Percentiles rank a stretch among this genome's conserved stretches.
phyloP scores from a whole-genome alignment of 345 rosid genomes.

The Arabis alpina region DNA sequence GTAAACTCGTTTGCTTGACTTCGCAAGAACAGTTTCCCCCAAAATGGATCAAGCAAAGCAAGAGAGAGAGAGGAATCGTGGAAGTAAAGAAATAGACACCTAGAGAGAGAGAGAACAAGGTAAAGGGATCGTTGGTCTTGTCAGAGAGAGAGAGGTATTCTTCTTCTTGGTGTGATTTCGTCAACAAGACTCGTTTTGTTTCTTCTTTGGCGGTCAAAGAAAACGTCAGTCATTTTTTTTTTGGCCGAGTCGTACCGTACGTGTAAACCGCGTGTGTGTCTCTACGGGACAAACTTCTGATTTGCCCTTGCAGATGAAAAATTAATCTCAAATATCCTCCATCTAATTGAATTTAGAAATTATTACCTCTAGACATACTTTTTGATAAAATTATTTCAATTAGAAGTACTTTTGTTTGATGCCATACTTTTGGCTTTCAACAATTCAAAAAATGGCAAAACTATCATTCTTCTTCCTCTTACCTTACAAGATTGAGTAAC shows the following conservation, averaged over 20 bases:
- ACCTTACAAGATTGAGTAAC: too few relatives aligned
- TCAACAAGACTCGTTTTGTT: constrained; percentile 16
- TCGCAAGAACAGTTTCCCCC: constrained; percentile 12
- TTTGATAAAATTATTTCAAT: too few relatives aligned
- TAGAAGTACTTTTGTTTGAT: too few relatives aligned
- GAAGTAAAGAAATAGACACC: constrained; percentile 5
- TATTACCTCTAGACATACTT: too few relatives aligned
- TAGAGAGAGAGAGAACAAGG: not conserved
- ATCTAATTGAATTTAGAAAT: too few relatives aligned
- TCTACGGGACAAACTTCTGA: not conserved
- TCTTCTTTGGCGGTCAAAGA: constrained; percentile 37
- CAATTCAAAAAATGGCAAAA: too few relatives aligned
- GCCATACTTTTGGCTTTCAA: too few relatives aligned
- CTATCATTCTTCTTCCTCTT: too few relatives aligned
- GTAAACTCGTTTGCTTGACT: constrained; percentile 15
- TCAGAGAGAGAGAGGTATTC: too few relatives aligned
- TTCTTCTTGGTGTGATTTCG: constrained; percentile 7
- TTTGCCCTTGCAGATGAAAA: too few relatives aligned
- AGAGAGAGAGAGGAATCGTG: not conserved
- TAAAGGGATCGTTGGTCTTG: constrained; percentile 5
- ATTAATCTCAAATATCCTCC: too few relatives aligned
- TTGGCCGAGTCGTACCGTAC: not conserved
- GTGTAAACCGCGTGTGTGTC: not conserved
- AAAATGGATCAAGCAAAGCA: constrained; percentile 21
- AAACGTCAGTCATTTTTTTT: constrained; percentile 21